phyloP scores from a whole-genome alignment of 1,139 yeast genomes.

The Martiniozyma asiatica region DNA sequence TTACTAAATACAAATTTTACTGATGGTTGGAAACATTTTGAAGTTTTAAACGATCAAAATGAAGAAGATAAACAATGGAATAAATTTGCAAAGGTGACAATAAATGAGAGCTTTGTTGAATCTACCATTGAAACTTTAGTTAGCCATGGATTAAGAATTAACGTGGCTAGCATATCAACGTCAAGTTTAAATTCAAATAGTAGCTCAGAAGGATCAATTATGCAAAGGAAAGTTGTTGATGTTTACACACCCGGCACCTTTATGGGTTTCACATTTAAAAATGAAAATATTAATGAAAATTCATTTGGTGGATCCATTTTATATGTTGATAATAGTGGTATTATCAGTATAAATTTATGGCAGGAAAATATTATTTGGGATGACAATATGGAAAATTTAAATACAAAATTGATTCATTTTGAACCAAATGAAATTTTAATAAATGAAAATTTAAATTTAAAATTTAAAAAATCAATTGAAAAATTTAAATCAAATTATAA shows the following conservation, averaged over 20 bases:
- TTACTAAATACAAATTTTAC: constrained; percentile 61
- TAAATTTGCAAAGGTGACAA: constrained; percentile 37
- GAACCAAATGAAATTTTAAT: constrained; percentile 64
- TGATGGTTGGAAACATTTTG: constrained; percentile 47
- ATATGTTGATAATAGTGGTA: constrained; percentile 26
- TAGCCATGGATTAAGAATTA: constrained; percentile 61
- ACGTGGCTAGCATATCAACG: too few relatives aligned
- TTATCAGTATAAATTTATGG: constrained; percentile 63
- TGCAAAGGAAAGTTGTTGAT: constrained; percentile 56
- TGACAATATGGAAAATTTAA: constrained; percentile 55
- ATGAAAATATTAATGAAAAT: constrained; percentile 25
- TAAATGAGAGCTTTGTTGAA: neutral
- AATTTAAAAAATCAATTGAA: constrained; percentile 22
- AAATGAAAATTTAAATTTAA: constrained; percentile 25
- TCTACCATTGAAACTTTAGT: constrained; percentile 37
- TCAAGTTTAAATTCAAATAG: constrained; percentile 35
- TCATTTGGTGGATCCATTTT: constrained; percentile 15
- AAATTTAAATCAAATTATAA: constrained; percentile 8
- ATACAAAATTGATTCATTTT: constrained; percentile 61
- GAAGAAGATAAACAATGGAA: constrained; percentile 35
- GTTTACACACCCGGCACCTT: constrained; percentile 81
- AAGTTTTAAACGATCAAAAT: constrained; percentile 29
- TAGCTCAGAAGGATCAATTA: constrained; percentile 31
- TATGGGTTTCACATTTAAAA: too few relatives aligned
- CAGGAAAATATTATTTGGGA: constrained; percentile 76